A percentile compares a stretch with the other conserved stretches of the same genome.
Conservation (phyloP, 352 stramenopile species). For the Phytophthora ohioensis region DNA sequence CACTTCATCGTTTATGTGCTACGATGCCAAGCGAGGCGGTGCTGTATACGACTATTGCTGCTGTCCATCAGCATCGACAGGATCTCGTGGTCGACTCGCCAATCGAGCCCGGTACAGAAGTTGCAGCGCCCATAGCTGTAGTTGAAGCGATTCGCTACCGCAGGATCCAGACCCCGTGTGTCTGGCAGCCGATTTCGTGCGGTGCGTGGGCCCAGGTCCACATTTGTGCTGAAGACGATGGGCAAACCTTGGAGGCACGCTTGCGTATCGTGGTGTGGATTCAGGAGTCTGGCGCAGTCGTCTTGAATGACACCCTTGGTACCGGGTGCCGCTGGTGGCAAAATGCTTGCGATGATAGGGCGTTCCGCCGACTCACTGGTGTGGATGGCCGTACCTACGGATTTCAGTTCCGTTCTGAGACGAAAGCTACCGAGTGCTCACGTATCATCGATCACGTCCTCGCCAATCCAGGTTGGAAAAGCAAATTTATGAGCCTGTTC, state of each 20-base stretch:
- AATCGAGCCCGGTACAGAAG: neutral
- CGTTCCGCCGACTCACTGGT: conserved; percentile 53
- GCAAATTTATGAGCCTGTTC: neutral
- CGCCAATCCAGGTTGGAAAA: conserved; percentile 46
- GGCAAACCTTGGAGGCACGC: conserved; percentile 33
- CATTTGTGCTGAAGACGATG: conserved; percentile 59
- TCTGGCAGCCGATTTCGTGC: conserved; percentile 52
- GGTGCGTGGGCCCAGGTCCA: conserved; percentile 65
- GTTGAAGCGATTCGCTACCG: conserved; percentile 5
- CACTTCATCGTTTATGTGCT: conserved; percentile 9
- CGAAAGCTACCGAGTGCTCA: conserved; percentile 59
- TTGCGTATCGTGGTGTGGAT: conserved; percentile 70
- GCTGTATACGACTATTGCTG: conserved; percentile 36
- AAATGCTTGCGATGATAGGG: conserved; percentile 30
- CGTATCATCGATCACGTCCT: conserved; percentile 58
- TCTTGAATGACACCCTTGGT: conserved; percentile 59
- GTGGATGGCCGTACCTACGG: conserved; percentile 48
- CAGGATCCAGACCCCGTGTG: neutral
- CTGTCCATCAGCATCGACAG: conserved; percentile 28
- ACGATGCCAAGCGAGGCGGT: conserved; percentile 34
- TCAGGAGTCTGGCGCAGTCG: conserved; percentile 60
- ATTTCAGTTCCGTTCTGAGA: conserved; percentile 55
- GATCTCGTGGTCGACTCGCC: neutral
- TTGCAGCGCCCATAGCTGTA: neutral
- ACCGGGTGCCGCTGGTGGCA: conserved; percentile 53